A percentile compares a stretch with the other conserved stretches of the same genome.
Conservation (phyloP, 2,329 filamentous ascomycete genomes). For the Amphichorda felina region DNA sequence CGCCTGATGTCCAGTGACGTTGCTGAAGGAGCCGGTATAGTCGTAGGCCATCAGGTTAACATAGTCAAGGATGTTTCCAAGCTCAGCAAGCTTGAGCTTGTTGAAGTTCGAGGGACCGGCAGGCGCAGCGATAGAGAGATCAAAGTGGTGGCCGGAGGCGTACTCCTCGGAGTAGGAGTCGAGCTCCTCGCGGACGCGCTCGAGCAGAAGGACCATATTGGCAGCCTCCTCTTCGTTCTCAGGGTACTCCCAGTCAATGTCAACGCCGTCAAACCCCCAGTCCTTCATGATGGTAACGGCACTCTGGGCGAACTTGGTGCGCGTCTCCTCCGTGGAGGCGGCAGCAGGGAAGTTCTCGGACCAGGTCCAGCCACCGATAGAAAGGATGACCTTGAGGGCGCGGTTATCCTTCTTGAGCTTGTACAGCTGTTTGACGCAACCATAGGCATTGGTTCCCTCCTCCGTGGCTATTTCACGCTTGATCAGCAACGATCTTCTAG, state of each 20-base stretch:
- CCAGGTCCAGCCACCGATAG: slow-evolving; percentile 80
- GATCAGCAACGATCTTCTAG: background rate
- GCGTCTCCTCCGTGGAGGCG: slow-evolving; percentile 48
- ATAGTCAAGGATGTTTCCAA: slow-evolving; percentile 39
- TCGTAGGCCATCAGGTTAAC: slow-evolving; percentile 70
- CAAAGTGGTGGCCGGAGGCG: slow-evolving; percentile 35
- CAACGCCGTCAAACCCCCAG: slow-evolving; percentile 47
- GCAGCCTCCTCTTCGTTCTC: slow-evolving; percentile 23
- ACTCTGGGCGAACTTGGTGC: slow-evolving; percentile 55
- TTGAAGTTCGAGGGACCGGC: slow-evolving; percentile 37
- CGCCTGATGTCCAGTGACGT: slow-evolving; percentile 52
- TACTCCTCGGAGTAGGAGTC: slow-evolving; percentile 33
- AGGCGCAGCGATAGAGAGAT: slow-evolving; percentile 40
- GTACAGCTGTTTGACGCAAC: slow-evolving; percentile 69
- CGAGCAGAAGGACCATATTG: slow-evolving; percentile 32
- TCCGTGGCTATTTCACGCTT: slow-evolving; percentile 34
- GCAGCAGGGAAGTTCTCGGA: slow-evolving; percentile 62
- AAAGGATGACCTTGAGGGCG: slow-evolving; percentile 65
- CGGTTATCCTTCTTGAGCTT: slow-evolving; percentile 68
- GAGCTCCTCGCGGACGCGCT: slow-evolving; percentile 31
- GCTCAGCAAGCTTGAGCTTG: slow-evolving; percentile 31
- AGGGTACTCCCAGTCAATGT: slow-evolving; percentile 28
- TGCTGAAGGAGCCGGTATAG: slow-evolving; percentile 62
- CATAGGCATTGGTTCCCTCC: slow-evolving; percentile 65
- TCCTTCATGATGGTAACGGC: slow-evolving; percentile 62